phyloP scores from a whole-genome alignment of 345 rosid species.

The Brassica rapa region DNA sequence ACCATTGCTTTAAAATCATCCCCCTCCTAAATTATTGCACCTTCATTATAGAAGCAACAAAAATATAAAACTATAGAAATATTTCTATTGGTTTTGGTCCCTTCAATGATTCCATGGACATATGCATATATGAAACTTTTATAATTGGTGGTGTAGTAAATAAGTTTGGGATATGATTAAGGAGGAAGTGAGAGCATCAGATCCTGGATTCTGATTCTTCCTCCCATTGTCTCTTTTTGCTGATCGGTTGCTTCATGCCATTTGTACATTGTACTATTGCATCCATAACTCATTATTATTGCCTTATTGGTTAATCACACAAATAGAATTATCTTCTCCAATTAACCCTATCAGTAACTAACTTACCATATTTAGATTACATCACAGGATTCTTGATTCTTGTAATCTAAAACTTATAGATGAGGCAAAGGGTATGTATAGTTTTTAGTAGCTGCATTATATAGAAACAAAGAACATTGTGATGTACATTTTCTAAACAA shows the following conservation, averaged over 20 bases:
- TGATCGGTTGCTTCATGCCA: constrained; percentile 14
- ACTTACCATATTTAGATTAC: background rate
- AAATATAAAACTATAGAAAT: background rate
- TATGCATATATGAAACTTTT: constrained; percentile 4
- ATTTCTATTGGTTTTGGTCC: constrained; percentile 34
- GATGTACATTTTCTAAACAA: constrained; percentile 4
- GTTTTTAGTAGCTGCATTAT: background rate
- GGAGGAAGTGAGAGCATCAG: constrained; percentile 36
- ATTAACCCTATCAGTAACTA: background rate
- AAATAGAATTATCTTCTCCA: constrained; percentile 8
- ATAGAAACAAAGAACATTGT: background rate
- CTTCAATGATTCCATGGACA: constrained; percentile 25
- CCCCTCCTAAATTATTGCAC: constrained; percentile 33
- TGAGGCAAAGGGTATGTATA: background rate
- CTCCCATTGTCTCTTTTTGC: constrained; percentile 30
- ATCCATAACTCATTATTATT: constrained; percentile 15
- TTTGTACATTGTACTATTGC: constrained; percentile 29
- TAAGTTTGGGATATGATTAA: constrained; percentile 40
- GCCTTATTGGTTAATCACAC: constrained; percentile 3
- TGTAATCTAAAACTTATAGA: constrained; percentile 9
- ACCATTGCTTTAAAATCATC: constrained; percentile 34
- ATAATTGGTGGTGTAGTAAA: constrained; percentile 11
- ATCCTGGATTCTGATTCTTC: constrained; percentile 33
- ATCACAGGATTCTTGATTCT: background rate
- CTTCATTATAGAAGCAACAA: constrained; percentile 2